Conservation (phyloP, 1,284 basidiomycete genomes). For the Leccinum subrobustum region DNA sequence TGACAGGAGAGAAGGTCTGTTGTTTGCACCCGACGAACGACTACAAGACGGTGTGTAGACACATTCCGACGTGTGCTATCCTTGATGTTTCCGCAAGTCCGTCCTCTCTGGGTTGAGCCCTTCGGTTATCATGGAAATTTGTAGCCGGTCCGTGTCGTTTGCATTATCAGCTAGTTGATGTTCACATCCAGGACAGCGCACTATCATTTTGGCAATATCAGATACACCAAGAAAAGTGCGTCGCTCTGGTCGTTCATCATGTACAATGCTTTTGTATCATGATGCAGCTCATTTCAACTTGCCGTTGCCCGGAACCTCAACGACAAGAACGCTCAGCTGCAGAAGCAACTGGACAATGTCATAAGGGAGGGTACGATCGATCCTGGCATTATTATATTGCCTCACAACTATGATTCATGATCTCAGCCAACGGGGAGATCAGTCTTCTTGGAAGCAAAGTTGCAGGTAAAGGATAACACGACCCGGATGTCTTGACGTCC, state of each 20-base stretch:
- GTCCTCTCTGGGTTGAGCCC: constrained; percentile 77
- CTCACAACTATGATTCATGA: constrained; percentile 6
- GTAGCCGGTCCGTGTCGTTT: constrained; percentile 54
- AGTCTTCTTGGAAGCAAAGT: constrained; percentile 64
- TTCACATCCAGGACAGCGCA: constrained; percentile 46
- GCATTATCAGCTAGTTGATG: not conserved
- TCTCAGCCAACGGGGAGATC: constrained; percentile 74
- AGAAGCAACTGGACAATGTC: constrained; percentile 79
- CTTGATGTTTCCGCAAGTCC: constrained; percentile 48
- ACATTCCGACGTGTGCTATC: constrained; percentile 11
- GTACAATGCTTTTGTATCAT: constrained; percentile 4
- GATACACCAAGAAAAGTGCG: constrained; percentile 76
- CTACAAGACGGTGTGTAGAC: constrained; percentile 73
- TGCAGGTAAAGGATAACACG: constrained; percentile 42
- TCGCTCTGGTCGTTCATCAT: constrained; percentile 1
- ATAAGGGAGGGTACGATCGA: constrained; percentile 63
- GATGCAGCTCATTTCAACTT: constrained; percentile 71
- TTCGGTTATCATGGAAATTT: constrained; percentile 73
- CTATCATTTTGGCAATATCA: constrained; percentile 89
- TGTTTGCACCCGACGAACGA: constrained; percentile 80
- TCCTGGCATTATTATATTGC: not conserved
- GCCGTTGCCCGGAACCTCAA: constrained; percentile 75
- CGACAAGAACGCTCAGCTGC: constrained; percentile 75
- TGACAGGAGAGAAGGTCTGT: constrained; percentile 52
- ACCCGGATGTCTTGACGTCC: not conserved